Evolutionary conservation across 352 stramenopile species (phyloP), one percentile per base, ranked within the genome.

Genomic region (Blastocystis sp.): DNA sequence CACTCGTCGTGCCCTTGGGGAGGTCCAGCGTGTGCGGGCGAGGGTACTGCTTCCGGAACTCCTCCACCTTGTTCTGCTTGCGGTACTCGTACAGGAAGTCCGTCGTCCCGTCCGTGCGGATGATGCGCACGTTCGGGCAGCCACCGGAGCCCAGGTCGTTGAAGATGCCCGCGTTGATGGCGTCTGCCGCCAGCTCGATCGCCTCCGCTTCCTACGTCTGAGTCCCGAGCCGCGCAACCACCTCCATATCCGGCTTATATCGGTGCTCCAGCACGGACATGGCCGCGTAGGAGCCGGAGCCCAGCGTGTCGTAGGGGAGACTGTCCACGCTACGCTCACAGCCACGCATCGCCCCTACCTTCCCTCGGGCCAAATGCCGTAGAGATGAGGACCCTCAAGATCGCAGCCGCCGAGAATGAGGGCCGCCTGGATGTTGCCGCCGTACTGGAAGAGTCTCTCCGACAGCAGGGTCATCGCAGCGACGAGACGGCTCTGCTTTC

Each of bases 111-210:
- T 88, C 70, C 68, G 63, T 88, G n/a, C 78, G 78, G 57, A 88
- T 88, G 64, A 88, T 79, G n/a, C 65, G 78, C 14, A 88, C 68
- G 45, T 88, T 88, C 45, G 68, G 64, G 34, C 68, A 79, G 14
- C 78, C 78, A 10, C 78, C 78, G 14, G 78, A 88, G 52, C 78
- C 78, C 21, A 88, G 54, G 48, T 88, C 78, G 45, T 88, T 88
- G 52, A 88, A 88, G 38, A 88, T 88, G 43, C 78, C 78, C 21
- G 78, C 78, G 45, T 76, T 88, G 43, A 88, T 88, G 14, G 78
- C 78, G 38, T 88, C 78, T 7, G 78, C 78, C 24, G 68, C 68
- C 21, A 88, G 21, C 45, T 88, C 78, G n/a, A 79, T 74, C 3
- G 78, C 78, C 24, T 88, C 78, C 19, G 24, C 38, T 88, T 88